Evolutionary conservation across 306 rosid genomes (phyloP), one percentile per base, ranked within the genome.

Genomic region (Cicer yamashitae): DNA sequence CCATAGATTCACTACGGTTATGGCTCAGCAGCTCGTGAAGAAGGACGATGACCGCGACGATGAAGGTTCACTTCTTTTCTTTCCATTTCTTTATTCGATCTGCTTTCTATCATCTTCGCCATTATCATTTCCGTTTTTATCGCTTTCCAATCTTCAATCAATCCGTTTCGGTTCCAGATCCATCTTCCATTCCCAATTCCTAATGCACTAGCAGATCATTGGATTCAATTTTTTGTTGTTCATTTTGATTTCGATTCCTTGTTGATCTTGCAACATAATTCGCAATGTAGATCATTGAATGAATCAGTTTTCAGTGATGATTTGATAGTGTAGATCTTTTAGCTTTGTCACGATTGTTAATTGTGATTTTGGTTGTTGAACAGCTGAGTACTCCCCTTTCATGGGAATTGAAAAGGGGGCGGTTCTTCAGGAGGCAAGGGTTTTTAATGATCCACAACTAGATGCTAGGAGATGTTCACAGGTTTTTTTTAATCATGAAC

Each of bases 41-140:
- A 93, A 93, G 75, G 98, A 93, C 83, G 98, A 93, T 86, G 98
- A 93, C 86, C 96, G 91, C 45, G 98, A 93, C 84, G 98, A 93
- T 25, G 98, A 93, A 91, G 96, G 98, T 93, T 1, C 74, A 12
- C 17, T 71, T 20, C 37, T 46, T 46, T 20, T 39, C 43, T 25
- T 34, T 47, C 39, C 15, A 17, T 34, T 20, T 77, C 74, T 1
- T 41, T 4, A 68, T 83, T 75, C 81, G 81, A 77, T 85, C 68
- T 51, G 5, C 30, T 67, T 70, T 45, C 74, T 53, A 25, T 76
- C 63, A 18, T 45, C 30, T 79, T 44, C 2, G 44, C 73, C 7
- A 52, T 80, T 78, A 10, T 17, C 14, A 57, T 75, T 73, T 57
- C 45, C 44, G 61, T 47, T 82, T 67, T 64, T 73, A 46, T 48